A percentile compares a stretch with the other conserved stretches of the same genome.
These are phyloP conservation scores for Lentinula edodes DNA, from an alignment of 768 basidiomycete genomes.

Conservation along the genomic window DNA sequence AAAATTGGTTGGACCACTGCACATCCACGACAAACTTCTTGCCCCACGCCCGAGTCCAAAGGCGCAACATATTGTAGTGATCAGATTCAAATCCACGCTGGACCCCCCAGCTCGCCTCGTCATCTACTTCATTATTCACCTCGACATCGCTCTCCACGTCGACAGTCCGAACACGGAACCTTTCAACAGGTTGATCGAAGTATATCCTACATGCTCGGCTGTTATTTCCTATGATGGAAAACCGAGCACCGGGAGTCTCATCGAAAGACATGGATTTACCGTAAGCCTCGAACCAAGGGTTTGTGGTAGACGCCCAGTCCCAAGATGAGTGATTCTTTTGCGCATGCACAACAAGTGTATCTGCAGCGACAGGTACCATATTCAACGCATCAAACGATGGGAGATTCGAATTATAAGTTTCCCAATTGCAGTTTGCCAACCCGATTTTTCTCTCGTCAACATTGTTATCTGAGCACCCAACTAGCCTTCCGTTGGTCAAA, in stretches of 20 bases:
- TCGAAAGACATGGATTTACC: background rate
- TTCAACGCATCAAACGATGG: conserved; percentile 6
- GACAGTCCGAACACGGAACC: conserved; percentile 28
- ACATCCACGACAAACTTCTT: conserved; percentile 48
- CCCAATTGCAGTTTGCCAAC: conserved; percentile 46
- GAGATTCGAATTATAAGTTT: conserved; percentile 15
- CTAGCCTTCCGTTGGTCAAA: conserved; percentile 9
- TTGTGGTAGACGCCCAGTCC: background rate
- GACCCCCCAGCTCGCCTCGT: conserved; percentile 11
- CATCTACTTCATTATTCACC: conserved; percentile 5
- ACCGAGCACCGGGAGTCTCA: conserved; percentile 30
- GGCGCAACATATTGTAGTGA: conserved; percentile 26
- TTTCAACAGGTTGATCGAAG: conserved; percentile 44
- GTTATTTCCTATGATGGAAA: conserved; percentile 50
- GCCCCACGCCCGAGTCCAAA: conserved; percentile 62
- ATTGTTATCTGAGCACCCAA: background rate
- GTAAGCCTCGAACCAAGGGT: conserved; percentile 1
- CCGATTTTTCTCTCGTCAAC: conserved; percentile 20
- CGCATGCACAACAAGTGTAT: background rate
- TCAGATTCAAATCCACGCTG: conserved; percentile 7
- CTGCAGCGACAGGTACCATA: background rate
- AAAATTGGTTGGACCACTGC: conserved; percentile 31
- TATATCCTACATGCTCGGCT: conserved; percentile 60
- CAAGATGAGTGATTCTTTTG: background rate
- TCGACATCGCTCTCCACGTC: background rate